Base-by-base conservation (phyloP, 139 green algal genomes). In the Chlorella sp. region DNA sequence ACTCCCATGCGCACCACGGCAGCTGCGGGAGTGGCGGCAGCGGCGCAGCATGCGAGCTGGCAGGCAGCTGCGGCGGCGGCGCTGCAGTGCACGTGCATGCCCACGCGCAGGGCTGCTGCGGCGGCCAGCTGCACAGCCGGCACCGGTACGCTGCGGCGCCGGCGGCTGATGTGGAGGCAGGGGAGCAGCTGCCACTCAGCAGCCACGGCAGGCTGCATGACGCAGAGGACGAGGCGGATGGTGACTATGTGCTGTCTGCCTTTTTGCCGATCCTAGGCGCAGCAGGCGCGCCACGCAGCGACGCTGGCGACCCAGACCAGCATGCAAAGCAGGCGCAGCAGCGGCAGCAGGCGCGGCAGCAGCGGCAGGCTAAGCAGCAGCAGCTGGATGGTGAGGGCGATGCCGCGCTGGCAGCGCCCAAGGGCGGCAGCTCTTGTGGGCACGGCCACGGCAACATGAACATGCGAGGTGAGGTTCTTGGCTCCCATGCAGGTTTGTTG, bases 381-480 rank as follows among this genome's bases (percentile, higher is more conserved):
- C 13, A 60, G 51, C 64, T 76, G 1, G 64, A 8, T 32, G 64
- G 5, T 5, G 64, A 40, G 14, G 8, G 30, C 32, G 32, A 34
- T 17, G 64, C 30, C 41, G 64, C 30, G 22, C 3, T 19, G 30
- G 64, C 64, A 40, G 32, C 60, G n/a, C 78, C 85, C 46, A 58
- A 36, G 26, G 64, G 88, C 81, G 68, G 48, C n/a, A 19, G 11
- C 32, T 26, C 64, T 16, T 51, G 79, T 74, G 69, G 46, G 41
- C 76, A 93, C 30, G 68, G 54, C 32, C 85, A 91, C n/a, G 78
- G 28, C 30, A 75, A 68, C 51, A 26, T 62, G 30, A 40, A 74
- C 78, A 28, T 98, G 85, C 84, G 90, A 26, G 65, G 65, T 43
- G 65, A 19, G 34, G 60, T n/a, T n/a, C n/a, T n/a, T n/a, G n/a